Evolutionary conservation across 768 basidiomycete species (phyloP).

Genomic region (Chalciporus chontae): DNA sequence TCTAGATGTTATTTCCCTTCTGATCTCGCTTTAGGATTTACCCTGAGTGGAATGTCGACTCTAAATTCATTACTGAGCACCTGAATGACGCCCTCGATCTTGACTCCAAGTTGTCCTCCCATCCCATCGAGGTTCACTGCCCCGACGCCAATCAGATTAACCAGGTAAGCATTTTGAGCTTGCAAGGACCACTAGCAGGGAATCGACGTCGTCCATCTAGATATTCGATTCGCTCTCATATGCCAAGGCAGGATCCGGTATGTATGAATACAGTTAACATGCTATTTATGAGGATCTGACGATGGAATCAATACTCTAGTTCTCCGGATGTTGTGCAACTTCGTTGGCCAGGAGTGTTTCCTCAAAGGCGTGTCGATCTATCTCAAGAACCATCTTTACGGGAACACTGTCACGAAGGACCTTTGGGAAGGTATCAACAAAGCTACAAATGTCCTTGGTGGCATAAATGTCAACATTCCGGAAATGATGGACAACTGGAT

Average conservation of each 20-base stretch:
- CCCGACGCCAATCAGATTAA: constrained; percentile 84
- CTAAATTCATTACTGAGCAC: constrained; percentile 76
- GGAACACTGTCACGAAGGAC: constrained; percentile 80
- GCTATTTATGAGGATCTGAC: background rate
- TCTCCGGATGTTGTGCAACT: constrained; percentile 88
- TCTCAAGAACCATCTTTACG: constrained; percentile 83
- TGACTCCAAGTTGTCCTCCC: constrained; percentile 84
- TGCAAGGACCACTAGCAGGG: background rate
- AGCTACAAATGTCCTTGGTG: constrained; percentile 49
- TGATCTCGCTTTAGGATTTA: constrained; percentile 46
- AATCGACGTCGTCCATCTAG: constrained; percentile 33
- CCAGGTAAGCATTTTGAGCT: constrained; percentile 40
- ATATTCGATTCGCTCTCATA: constrained; percentile 90
- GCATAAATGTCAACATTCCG: constrained; percentile 54
- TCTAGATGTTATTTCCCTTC: background rate
- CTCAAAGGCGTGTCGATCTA: constrained; percentile 87
- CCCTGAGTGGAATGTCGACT: constrained; percentile 85
- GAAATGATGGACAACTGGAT: constrained; percentile 92
- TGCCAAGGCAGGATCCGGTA: constrained; percentile 78
- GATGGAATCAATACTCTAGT: constrained; percentile 40
- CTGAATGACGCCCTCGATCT: constrained; percentile 73
- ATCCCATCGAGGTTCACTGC: constrained; percentile 90
- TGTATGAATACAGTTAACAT: constrained; percentile 28
- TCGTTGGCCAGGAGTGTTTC: constrained; percentile 88
- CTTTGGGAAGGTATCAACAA: constrained; percentile 83